Base-by-base conservation (phyloP, 768 basidiomycete genomes). In the Auricularia sp. region DNA sequence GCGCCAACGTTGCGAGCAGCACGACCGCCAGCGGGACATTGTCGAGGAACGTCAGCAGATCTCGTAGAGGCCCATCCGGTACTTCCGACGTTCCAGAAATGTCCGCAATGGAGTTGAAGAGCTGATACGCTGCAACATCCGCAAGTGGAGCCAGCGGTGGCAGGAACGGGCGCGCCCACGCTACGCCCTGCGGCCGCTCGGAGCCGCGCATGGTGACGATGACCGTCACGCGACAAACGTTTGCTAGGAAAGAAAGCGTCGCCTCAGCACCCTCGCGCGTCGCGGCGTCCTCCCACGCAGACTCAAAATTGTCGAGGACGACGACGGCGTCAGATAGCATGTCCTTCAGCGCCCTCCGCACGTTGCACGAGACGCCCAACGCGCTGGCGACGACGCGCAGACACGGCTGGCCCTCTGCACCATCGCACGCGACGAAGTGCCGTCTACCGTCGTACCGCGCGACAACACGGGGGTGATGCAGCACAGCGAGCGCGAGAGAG, bases 351-450 rank as follows among this genome's bases (percentile, higher is more conserved):
- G 34, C 29, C 6, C 12, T 66, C 29, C 12, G 11, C 12, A 34
- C 56, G 16, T 14, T 34, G 18, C 34, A 7, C 56, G 29, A 14
- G 7, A 59, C 14, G 29, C 56, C 56, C 12, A 59, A 33, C 21
- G 56, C 34, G n/a, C 34, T 10, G 4, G 7, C 23, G 34, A 59
- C 18, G 34, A 59, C 23, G 56, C 29, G 21, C 10, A 59, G 56
- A 10, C 23, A 36, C 47, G 12, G 7, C 23, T 36, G 11, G 21
- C 34, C 34, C 21, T 59, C 56, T 6, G 56, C 56, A 7, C 21
- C 23, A 58, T 74, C 69, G 56, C 78, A 79, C 10, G 74, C 72
- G 5, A 78, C 71, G 71, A 76, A 75, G 64, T 74, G 71, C 16
- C 67, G 69, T 51, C 47, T 51, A 16, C 21, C 47, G 33, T 67